Base-by-base conservation (phyloP, 768 basidiomycete genomes). In the Sistotremastrum suecicum region DNA sequence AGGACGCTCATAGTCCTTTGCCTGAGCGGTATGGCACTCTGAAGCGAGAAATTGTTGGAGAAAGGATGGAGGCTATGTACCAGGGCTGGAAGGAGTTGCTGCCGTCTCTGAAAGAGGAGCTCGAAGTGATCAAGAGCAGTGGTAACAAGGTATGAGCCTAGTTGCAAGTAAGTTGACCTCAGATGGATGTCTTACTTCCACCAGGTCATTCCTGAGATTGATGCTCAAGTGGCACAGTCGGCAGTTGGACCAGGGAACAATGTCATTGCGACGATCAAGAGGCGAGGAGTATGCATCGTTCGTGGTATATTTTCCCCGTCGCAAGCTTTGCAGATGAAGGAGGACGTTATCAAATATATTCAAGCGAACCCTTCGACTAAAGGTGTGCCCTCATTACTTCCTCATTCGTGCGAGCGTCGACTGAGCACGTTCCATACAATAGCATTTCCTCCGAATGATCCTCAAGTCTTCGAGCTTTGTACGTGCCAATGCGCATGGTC, bases 41-140 rank as follows among this genome's bases (percentile, higher is more conserved):
- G 29, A 87, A 88, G 63, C 69, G 67, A 48, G 56, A 60, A 30
- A 48, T 84, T 0, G 72, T 52, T 7, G 48, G 40, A 7, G 31
- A 45, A 12, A 12, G 71, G 60, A 59, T 50, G 6, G 72, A 76
- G 7, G 52, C 48, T 2, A 57, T 83, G 7, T 50, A 62, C 5
- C 58, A 70, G 49, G 68, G 69, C 39, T 83, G 81, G 80, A 64
- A 62, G 38, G 64, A 72, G 34, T 69, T 84, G 0, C 54, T 82
- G 5, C 50, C 50, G 0, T 75, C 71, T 41, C 63, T 83, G 7
- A 64, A 71, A 48, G 49, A 43, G 4, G 67, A 63, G 3, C 66
- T 72, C 0, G 63, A 68, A 34, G 68, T 75, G 50, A 72, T 85
- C 43, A 63, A 63, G 3, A 50, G 51, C 8, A 58, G 53, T 29